Base-by-base conservation (phyloP, 352 stramenopile genomes). In the Phytophthora melonis region DNA sequence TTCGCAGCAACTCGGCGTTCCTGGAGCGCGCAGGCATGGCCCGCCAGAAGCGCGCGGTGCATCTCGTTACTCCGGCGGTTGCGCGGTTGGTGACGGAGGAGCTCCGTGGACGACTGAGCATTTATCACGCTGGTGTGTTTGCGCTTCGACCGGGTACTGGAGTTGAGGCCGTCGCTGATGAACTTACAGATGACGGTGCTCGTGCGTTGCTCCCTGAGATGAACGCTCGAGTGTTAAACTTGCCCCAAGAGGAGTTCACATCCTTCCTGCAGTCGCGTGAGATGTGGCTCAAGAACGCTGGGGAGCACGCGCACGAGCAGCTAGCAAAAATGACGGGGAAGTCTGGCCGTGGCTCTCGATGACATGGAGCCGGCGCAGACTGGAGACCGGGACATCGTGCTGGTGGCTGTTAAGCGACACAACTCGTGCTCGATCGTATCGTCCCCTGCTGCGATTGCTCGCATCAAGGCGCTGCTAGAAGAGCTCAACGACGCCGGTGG, bases 351-450 rank as follows among this genome's bases (percentile, higher is more conserved):
- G 18, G 80, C 81, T n/a, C 70, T 95, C 49, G 87, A 95, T 72
- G 88, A 95, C 64, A 93, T 92, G 83, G 86, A 95, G 68, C 88
- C 88, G 3, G 76, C 90, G 3, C 88, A 95, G 63, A 95, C 88
- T 4, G 81, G 78, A 8, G 88, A 95, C 63, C 79, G 79, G 56
- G 88, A 95, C 56, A 84, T 95, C 34, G 75, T 88, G 66, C 64
- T 95, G 21, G 54, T 78, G 23, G 78, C 74, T 19, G 58, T 80
- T 16, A 95, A 93, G 68, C 85, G 88, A 57, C 83, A 93, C 73
- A 93, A 82, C 49, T 95, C 88, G 49, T 93, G 91, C 77, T 93
- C 88, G 60, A 82, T 95, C 52, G 75, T 85, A 52, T 90, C 85
- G 8, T 85, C 80, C 47, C 75, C 84, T 49, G 71, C 83, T 18